Base-by-base conservation (phyloP, 1,284 basidiomycete species). In the Cutaneotrichosporon dermatis region DNA sequence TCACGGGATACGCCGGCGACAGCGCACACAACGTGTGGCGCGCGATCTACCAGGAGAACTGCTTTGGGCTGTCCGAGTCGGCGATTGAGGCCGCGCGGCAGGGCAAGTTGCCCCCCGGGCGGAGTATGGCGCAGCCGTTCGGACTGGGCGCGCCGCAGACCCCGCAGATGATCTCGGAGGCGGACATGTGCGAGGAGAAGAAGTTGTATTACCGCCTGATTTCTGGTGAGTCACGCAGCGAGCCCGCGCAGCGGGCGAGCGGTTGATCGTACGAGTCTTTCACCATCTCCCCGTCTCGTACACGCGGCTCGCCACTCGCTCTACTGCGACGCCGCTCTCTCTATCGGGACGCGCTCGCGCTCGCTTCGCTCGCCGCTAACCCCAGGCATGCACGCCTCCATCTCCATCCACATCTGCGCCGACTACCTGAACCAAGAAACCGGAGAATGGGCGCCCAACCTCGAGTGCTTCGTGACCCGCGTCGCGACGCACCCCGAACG, bases 11-110 rank as follows among this genome's bases (percentile, higher is more conserved):
- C 76, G 85, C 89, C 0, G 96, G 96, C 1, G 80, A 83, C 34
- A 89, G 89, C 35, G 87, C 96, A 0, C 84, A 89, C 65, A 84
- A 89, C 36, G 89, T 98, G 45, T 99, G 96, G 96, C 83, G 84
- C 55, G 87, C 93, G 7, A 99, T 99, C 65, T 99, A 99, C 76
- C 87, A 97, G 74, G 96, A 99, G 75, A 99, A 99, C 75, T 99
- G 96, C 75, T 99, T 99, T 78, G 93, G 92, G 8, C 68, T 80
- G 5, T 76, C 72, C 2, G 79, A 81, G 61, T 73, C 72, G 12
- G 64, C 71, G 2, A 50, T 75, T 11, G 65, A 66, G 34, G 57
- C 66, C 15, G 64, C 62, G 54, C 34, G 46, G 3, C 6, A 34
- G 12, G 46, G 46, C 34, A 49, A 49, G 46, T 4, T 36, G 10